Base-by-base conservation (phyloP, 176 grass and related monocot species). In the Dactylis glomerata region DNA sequence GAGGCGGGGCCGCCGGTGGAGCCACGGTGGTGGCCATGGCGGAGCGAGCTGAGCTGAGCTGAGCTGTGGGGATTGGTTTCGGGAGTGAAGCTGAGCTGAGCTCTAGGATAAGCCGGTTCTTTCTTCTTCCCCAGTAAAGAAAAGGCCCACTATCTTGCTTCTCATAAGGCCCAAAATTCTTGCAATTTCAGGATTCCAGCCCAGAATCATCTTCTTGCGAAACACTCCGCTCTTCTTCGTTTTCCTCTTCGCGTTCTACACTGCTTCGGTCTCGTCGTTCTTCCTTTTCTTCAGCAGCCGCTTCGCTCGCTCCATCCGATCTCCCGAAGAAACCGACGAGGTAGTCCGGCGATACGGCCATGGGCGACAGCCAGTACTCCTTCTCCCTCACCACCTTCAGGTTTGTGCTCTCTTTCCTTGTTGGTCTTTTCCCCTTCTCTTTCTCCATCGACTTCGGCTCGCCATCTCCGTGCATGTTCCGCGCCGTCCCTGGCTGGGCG, bases 351-450 rank as follows among this genome's bases (percentile, higher is more conserved):
- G 17, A 20, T 19, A 64, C 32, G 54, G 80, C 69, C 58, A 98
- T 95, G 96, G 92, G 92, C 3, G 96, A 95, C 84, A 93, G 89
- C 79, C 92, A 98, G 61, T 95, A 98, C 85, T 99, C 96, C 82
- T 98, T 93, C 87, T 98, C 93, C 33, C 96, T 95, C 77, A 98
- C 96, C 86, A 98, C 96, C 59, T 98, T 98, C 89, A 95, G 93
- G 93, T 98, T 32, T 47, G 68, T 8, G 15, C 59, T 81, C 62
- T 20, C 74, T 76, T 17, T 22, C 20, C 24, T 56, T 68, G 31
- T 69, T 72, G 40, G 27, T 32, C 31, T 23, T 68, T n/a, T 17
- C 17, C 33, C 64, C 34, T 40, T 40, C 66, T 6, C 34, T 69
- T 1, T n/a, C 16, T 36, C 11, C 5, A 9, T 68, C 34, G 34